Evolutionary conservation across 129 eudicot genomes (phyloP).

Genomic region (Silybum marianum): DNA sequence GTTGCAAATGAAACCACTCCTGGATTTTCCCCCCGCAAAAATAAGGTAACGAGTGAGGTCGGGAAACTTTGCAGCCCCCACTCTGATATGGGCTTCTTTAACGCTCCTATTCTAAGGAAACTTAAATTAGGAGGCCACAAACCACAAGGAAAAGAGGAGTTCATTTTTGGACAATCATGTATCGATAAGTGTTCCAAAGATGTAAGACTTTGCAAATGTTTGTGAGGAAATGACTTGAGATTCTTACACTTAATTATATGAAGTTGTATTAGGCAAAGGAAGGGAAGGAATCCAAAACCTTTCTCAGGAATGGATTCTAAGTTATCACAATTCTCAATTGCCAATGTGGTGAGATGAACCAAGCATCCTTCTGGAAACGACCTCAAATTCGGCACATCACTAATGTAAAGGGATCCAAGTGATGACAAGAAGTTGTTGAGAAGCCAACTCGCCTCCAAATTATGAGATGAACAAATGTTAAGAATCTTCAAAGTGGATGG

Average conservation of each 20-base stretch:
- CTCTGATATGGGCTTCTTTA: not conserved
- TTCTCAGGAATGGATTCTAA: not conserved
- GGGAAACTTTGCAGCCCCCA: not conserved
- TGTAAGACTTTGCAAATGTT: too few relatives aligned
- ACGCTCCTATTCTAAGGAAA: not conserved
- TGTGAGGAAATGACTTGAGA: too few relatives aligned
- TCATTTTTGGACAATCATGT: not conserved
- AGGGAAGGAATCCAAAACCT: not conserved
- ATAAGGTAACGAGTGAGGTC: not conserved
- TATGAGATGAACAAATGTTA: not conserved
- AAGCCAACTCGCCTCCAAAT: not conserved
- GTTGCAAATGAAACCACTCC: not conserved
- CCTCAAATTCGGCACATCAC: not conserved
- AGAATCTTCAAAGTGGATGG: constrained; percentile 3
- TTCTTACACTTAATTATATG: too few relatives aligned
- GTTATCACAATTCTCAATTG: not conserved
- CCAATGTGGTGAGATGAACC: not conserved
- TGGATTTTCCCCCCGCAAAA: not conserved
- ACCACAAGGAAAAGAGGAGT: not conserved
- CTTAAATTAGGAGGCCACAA: not conserved
- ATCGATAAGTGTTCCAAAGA: too few relatives aligned
- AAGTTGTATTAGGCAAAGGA: not conserved
- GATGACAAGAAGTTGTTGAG: not conserved
- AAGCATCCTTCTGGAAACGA: not conserved
- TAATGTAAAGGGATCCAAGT: not conserved